Evolutionary conservation across 495 filamentous ascomycete genomes (phyloP).

Genomic region (Neurospora sp.): DNA sequence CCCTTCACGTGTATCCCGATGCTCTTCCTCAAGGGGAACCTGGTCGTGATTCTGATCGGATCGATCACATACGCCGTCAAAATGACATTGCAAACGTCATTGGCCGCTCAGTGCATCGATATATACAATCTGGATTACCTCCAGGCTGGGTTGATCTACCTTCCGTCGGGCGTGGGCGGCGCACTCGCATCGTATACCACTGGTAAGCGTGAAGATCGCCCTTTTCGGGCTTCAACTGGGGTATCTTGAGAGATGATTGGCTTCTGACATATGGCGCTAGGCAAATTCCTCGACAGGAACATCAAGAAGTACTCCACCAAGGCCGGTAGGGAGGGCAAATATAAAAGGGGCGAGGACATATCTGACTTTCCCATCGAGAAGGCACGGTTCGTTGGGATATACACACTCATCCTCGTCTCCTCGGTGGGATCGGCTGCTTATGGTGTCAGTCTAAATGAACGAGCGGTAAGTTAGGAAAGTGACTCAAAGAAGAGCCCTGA

Average conservation of each 20-base stretch:
- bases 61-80: constrained; percentile 10
- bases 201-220: not conserved
- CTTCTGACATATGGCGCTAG: not conserved
- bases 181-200: not conserved
- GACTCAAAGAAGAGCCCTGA: accelerated
- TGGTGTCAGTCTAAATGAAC: constrained; percentile 3
- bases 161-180: not conserved
- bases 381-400: not conserved
- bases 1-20: not conserved
- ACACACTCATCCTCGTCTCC: not conserved
- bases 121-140: not conserved
- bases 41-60: not conserved
- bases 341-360: not conserved
- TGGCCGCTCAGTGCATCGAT: not conserved
- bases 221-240: not conserved
- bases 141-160: not conserved
- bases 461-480: not conserved
- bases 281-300: not conserved
- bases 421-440: not conserved
- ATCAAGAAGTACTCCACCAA: not conserved
- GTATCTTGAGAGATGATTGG: not conserved
- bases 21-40: not conserved
- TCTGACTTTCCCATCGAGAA: not conserved
- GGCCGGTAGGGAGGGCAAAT: not conserved
- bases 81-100: not conserved